Conservation (phyloP, 1,284 basidiomycete genomes). For the Fomes fomentarius region DNA sequence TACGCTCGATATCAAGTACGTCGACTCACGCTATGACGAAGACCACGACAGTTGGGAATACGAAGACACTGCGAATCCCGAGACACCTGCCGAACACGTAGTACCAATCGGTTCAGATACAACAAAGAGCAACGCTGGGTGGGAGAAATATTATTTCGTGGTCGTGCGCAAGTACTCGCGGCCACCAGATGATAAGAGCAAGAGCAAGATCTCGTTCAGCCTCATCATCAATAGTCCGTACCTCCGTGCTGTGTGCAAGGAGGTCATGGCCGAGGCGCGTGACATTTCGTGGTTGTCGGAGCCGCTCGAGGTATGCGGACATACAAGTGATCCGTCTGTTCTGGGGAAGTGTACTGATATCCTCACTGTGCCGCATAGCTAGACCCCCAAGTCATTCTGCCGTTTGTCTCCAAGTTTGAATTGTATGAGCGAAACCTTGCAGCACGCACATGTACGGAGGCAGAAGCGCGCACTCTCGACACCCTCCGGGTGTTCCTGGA, state of each 20-base stretch:
- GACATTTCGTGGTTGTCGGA: slow-evolving; percentile 60
- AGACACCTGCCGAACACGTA: slow-evolving; percentile 4
- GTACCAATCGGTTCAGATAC: slow-evolving; percentile 2
- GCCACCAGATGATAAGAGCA: slow-evolving; percentile 29
- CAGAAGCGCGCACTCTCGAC: slow-evolving; percentile 44
- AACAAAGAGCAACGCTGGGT: not conserved
- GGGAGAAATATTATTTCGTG: slow-evolving; percentile 39
- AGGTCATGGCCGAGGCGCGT: slow-evolving; percentile 52
- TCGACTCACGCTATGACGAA: slow-evolving; percentile 9
- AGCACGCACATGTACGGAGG: slow-evolving; percentile 38
- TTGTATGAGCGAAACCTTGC: slow-evolving; percentile 45
- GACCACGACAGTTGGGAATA: slow-evolving; percentile 4
- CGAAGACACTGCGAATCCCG: slow-evolving; percentile 6
- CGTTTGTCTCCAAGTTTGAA: slow-evolving; percentile 50
- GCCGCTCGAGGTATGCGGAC: slow-evolving; percentile 47
- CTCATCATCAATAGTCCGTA: slow-evolving; percentile 58
- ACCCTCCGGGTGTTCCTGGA: slow-evolving; percentile 40
- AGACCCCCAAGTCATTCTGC: slow-evolving; percentile 54
- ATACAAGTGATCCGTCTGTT: not conserved
- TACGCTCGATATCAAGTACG: slow-evolving; percentile 9
- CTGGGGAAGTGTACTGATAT: not conserved
- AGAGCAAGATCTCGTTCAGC: slow-evolving; percentile 45
- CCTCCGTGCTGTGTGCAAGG: slow-evolving; percentile 53
- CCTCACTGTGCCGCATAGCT: slow-evolving; percentile 35
- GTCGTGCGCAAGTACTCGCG: slow-evolving; percentile 50